Conservation (phyloP, 768 basidiomycete genomes). For the Hypholoma fasciculare region DNA sequence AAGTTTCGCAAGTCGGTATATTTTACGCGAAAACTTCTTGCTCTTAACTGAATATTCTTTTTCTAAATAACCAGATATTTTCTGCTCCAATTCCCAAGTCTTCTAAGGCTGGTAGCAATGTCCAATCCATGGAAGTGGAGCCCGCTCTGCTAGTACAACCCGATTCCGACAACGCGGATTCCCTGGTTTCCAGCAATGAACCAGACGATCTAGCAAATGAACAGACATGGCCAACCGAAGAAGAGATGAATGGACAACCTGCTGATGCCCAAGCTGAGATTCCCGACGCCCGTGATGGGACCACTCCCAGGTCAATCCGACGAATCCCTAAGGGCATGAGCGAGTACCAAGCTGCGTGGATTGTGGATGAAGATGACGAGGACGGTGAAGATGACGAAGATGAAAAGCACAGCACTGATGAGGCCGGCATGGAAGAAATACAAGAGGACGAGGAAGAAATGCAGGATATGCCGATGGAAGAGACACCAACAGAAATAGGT, state of each 20-base stretch:
- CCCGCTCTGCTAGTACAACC: slow-evolving; percentile 66
- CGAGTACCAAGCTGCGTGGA: slow-evolving; percentile 97
- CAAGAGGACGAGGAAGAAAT: slow-evolving; percentile 64
- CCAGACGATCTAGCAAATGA: slow-evolving; percentile 91
- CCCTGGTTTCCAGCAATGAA: slow-evolving; percentile 82
- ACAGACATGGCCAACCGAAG: slow-evolving; percentile 98
- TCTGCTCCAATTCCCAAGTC: slow-evolving; percentile 54
- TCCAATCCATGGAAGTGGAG: slow-evolving; percentile 66
- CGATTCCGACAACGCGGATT: slow-evolving; percentile 68
- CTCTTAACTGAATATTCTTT: neutral
- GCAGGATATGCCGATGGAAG: slow-evolving; percentile 57
- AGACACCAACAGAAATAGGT: slow-evolving; percentile 58
- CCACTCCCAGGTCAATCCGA: slow-evolving; percentile 79
- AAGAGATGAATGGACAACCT: slow-evolving; percentile 70
- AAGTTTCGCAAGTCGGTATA: slow-evolving; percentile 67
- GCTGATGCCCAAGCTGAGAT: slow-evolving; percentile 35
- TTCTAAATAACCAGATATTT: slow-evolving; percentile 52
- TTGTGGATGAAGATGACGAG: slow-evolving; percentile 85
- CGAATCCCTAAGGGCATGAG: slow-evolving; percentile 94
- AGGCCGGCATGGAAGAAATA: slow-evolving; percentile 31
- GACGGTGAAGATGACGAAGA: slow-evolving; percentile 51
- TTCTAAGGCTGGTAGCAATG: slow-evolving; percentile 29
- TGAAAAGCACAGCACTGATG: slow-evolving; percentile 35
- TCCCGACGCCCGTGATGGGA: slow-evolving; percentile 68
- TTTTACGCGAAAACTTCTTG: neutral